phyloP scores from a whole-genome alignment of 768 basidiomycete genomes.

The Sistotremastrum suecicum region DNA sequence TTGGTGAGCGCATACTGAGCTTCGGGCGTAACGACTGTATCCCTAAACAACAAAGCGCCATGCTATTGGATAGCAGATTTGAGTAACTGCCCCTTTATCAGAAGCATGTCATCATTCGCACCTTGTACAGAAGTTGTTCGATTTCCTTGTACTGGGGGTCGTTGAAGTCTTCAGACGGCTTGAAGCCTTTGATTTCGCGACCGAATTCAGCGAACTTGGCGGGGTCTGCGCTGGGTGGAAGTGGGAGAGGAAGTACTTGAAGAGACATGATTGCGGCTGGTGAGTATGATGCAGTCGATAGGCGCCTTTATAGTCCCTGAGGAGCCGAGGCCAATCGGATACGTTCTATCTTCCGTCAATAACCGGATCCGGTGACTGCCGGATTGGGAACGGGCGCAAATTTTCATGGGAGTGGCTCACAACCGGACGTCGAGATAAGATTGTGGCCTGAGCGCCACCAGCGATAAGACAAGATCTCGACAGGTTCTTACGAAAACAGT shows the following conservation, averaged over 20 bases:
- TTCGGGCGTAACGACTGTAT: constrained; percentile 56
- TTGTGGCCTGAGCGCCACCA: no score
- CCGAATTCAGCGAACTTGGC: constrained; percentile 61
- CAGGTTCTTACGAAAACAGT: no score
- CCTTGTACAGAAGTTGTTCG: constrained; percentile 64
- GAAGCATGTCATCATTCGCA: constrained; percentile 15
- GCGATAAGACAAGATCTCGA: no score
- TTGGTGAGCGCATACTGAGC: constrained; percentile 79
- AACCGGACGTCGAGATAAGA: no score
- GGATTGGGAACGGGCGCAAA: no score
- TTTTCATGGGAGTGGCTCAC: no score
- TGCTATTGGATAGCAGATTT: constrained; percentile 29
- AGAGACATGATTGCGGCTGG: constrained; percentile 39
- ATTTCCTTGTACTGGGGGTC: constrained; percentile 54
- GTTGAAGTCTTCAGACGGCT: constrained; percentile 43
- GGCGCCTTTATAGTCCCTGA: no score
- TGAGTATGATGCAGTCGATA: neutral
- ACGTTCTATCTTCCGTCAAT: no score
- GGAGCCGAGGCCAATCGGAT: no score
- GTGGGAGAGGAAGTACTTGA: constrained; percentile 47
- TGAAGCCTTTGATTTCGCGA: constrained; percentile 56
- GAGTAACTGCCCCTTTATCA: neutral
- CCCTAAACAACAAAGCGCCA: constrained; percentile 58
- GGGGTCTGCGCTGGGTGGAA: constrained; percentile 60
- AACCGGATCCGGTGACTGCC: no score